These are phyloP conservation scores for Aulographum hederae DNA, from an alignment of 2,329 filamentous ascomycete genomes.

Conservation along the genomic window DNA sequence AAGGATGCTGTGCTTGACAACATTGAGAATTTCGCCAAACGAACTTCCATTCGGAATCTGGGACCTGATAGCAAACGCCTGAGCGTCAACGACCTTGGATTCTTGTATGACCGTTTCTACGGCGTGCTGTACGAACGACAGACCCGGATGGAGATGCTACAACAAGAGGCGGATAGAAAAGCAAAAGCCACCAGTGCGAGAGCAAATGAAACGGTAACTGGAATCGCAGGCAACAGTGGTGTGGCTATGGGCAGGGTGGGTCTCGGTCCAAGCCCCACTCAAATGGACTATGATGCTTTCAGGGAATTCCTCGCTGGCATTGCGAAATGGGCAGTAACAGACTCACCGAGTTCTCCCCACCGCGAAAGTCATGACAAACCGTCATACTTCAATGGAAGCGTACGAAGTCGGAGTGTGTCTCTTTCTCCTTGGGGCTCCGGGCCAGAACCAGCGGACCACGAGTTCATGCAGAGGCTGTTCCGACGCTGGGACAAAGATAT, in stretches of 20 bases:
- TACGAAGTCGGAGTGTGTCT: conserved; percentile 20
- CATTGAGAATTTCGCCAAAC: conserved; percentile 93
- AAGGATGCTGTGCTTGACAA: conserved; percentile 88
- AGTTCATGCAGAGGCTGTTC: conserved; percentile 82
- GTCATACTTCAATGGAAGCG: conserved; percentile 36
- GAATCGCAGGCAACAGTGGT: conserved; percentile 25
- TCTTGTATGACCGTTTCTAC: conserved; percentile 89
- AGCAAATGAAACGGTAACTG: conserved; percentile 29
- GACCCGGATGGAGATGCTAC: conserved; percentile 58
- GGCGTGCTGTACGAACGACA: conserved; percentile 80
- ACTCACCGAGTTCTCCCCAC: conserved; percentile 48
- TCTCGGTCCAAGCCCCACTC: conserved; percentile 69
- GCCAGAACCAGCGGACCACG: conserved; percentile 71
- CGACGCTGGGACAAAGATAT: conserved; percentile 71
- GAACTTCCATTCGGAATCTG: conserved; percentile 87
- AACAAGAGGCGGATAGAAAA: conserved; percentile 47
- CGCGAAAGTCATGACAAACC: conserved; percentile 30
- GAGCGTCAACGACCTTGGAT: conserved; percentile 67
- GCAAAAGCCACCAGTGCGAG: conserved; percentile 44
- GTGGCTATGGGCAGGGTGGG: conserved; percentile 76
- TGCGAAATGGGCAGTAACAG: conserved; percentile 82
- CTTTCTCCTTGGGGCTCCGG: conserved; percentile 38
- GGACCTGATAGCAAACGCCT: conserved; percentile 90
- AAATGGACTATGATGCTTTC: conserved; percentile 97
- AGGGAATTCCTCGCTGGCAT: conserved; percentile 78